Conservation (phyloP, 805 yeast genomes). For the Zygotorulaspora florentina region DNA sequence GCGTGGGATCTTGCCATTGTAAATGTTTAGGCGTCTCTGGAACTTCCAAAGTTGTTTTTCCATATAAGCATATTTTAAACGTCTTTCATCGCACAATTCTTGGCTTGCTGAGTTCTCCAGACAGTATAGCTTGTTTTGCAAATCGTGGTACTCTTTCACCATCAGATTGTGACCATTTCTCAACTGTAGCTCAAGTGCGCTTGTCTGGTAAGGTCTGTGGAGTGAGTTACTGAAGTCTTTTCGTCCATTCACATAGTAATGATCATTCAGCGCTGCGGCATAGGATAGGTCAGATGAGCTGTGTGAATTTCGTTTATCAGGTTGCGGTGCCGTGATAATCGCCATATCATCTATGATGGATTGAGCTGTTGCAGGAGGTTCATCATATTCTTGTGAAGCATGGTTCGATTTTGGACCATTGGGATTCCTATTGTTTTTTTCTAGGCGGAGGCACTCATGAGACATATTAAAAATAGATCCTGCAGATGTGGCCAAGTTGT, state of each 20-base stretch:
- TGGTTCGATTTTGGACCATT: not conserved
- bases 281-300: slow-evolving; percentile 3
- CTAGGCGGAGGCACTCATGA: not conserved
- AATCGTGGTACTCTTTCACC: slow-evolving; percentile 15
- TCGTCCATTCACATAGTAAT: not conserved
- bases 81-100: slow-evolving; percentile 8
- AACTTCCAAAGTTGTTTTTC: slow-evolving; percentile 26
- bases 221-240: not conserved
- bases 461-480: not conserved
- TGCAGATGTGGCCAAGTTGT: not conserved
- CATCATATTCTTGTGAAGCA: not conserved
- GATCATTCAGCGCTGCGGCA: not conserved
- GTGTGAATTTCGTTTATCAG: slow-evolving; percentile 9
- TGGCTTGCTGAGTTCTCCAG: slow-evolving; percentile 1
- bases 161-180: slow-evolving; percentile 18
- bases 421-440: not conserved
- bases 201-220: slow-evolving; percentile 15
- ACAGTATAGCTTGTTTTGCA: slow-evolving; percentile 5
- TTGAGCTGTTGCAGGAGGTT: not conserved
- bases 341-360: slow-evolving; percentile 6
- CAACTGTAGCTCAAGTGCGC: slow-evolving; percentile 18
- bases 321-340: slow-evolving; percentile 17
- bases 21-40: slow-evolving; percentile 21
- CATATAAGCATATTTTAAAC: slow-evolving; percentile 13
- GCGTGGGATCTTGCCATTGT: slow-evolving; percentile 17